Evolutionary conservation across 371 early-diverging fungal species (phyloP).

Genomic region (Rhizopus microsporus): DNA sequence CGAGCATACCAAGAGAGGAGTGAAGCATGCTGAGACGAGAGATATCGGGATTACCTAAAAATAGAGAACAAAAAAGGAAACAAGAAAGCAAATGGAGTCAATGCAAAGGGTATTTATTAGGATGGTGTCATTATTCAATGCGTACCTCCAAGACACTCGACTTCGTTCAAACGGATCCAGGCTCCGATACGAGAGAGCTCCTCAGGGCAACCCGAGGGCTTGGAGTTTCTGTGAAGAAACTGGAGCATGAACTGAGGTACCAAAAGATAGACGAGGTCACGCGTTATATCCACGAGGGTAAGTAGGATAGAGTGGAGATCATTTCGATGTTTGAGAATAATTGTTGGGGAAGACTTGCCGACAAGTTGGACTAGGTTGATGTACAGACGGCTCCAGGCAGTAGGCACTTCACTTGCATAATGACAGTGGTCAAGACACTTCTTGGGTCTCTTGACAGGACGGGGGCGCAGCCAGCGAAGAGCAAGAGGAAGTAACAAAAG

Average conservation of each 20-base stretch:
- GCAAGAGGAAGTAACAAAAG: constrained; percentile 28
- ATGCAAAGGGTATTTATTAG: too few species aligned
- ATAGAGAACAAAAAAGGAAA: background rate
- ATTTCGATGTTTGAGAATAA: background rate
- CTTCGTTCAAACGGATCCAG: constrained; percentile 40
- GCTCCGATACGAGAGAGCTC: constrained; percentile 30
- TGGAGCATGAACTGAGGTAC: constrained; percentile 10
- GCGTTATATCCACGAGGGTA: constrained; percentile 12
- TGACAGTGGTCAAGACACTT: constrained; percentile 29
- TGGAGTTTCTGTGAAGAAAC: constrained; percentile 17
- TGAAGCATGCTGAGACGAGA: constrained; percentile 37
- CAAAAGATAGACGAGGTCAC: constrained; percentile 13
- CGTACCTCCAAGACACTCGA: constrained; percentile 45
- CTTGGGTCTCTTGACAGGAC: constrained; percentile 14
- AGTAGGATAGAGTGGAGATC: constrained; percentile 5
- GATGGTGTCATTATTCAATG: too few species aligned
- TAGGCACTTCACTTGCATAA: constrained; percentile 33
- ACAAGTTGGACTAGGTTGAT: constrained; percentile 14
- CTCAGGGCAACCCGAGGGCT: constrained; percentile 22
- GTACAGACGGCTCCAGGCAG: constrained; percentile 32
- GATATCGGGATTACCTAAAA: constrained; percentile 29
- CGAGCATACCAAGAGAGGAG: constrained; percentile 38
- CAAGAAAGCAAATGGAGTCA: too few species aligned
- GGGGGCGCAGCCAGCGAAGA: constrained; percentile 28
- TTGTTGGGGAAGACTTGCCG: background rate